Percentiles rank a stretch among this genome's conserved stretches.
Conservation (phyloP, 1,139 yeast genomes). For the Geotrichum aggregatum region DNA sequence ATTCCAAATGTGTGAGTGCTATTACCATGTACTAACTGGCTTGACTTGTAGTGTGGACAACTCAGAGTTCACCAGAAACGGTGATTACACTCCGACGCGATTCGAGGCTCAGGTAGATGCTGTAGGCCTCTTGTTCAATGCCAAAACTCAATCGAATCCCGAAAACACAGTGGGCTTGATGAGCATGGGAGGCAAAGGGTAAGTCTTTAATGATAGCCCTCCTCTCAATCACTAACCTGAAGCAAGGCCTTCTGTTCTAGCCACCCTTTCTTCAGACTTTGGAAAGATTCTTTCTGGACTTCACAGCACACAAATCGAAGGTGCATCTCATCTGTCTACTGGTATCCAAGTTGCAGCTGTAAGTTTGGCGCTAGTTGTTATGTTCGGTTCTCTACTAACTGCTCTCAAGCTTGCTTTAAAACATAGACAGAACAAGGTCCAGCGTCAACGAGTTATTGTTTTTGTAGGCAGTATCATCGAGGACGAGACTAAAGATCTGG, state of each 20-base stretch:
- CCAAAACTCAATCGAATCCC: conserved; percentile 83
- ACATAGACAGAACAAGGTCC: conserved; percentile 92
- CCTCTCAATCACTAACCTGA: neutral
- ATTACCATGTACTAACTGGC: neutral
- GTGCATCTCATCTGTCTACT: conserved; percentile 65
- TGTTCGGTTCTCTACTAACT: conserved; percentile 6
- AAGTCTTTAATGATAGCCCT: conserved; percentile 8
- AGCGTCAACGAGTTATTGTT: conserved; percentile 82
- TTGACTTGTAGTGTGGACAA: conserved; percentile 58
- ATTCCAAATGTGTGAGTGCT: no score
- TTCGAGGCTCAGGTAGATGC: conserved; percentile 92
- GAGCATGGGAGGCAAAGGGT: conserved; percentile 76
- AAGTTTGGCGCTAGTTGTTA: conserved; percentile 18
- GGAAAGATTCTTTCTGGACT: conserved; percentile 86
- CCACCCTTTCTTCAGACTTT: conserved; percentile 81
- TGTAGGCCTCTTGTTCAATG: conserved; percentile 82
- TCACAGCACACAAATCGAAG: conserved; percentile 74
- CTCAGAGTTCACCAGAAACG: conserved; percentile 93
- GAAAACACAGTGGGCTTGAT: conserved; percentile 90
- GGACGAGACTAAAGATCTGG: conserved; percentile 69
- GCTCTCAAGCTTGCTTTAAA: conserved; percentile 65
- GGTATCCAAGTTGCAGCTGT: conserved; percentile 93
- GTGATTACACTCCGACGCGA: conserved; percentile 85
- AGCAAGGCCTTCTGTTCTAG: conserved; percentile 65
- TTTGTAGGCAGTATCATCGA: conserved; percentile 85